Base-by-base conservation (phyloP, 106 monocot genomes). In the Dioscorea alata region DNA sequence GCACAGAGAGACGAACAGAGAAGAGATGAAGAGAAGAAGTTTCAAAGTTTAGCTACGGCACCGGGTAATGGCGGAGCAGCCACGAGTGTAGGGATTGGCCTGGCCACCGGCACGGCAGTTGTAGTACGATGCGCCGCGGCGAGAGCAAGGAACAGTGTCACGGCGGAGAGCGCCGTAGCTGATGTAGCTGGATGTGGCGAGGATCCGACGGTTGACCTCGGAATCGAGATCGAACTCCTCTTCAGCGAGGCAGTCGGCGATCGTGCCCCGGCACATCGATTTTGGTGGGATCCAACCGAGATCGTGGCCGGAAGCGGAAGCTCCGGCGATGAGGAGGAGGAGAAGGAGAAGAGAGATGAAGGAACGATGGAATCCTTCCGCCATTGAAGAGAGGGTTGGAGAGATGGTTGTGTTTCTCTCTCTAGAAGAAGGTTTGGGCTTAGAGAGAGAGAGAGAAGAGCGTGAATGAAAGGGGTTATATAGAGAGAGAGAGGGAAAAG, bases 91-190 rank as follows among this genome's bases (percentile, higher is more conserved):
- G 60, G 75, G 80, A 65, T 85, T 76, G 35, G 70, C 80, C 21
- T 81, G 71, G 5, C 74, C 75, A 10, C 78, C 84, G n/a, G 86
- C 73, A 17, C 74, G 81, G 73, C 79, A 71, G 81, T 91, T 87
- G 70, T 87, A 84, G 50, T 78, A 70, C 12, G 84, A 85, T 15
- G 76, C 73, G 6, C 84, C 84, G 52, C 76, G 69, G 24, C 56
- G 64, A 25, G 81, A 73, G 56, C 81, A 81, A 4, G 86, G 75
- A 5, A 67, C 65, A 57, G 48, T 74, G 66, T 74, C 77, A 4
- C 80, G 69, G 65, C 72, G 63, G 59, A 85, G 77, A 13, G 84
- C 63, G 14, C 33, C 35, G 71, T 80, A 80, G 70, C 77, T 77
- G 69, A 85, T 85, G 69, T 85, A 74, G 20, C 18, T 24, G 16